phyloP scores from a whole-genome alignment of 306 rosid species.

The Chamaecrista fasciculata region DNA sequence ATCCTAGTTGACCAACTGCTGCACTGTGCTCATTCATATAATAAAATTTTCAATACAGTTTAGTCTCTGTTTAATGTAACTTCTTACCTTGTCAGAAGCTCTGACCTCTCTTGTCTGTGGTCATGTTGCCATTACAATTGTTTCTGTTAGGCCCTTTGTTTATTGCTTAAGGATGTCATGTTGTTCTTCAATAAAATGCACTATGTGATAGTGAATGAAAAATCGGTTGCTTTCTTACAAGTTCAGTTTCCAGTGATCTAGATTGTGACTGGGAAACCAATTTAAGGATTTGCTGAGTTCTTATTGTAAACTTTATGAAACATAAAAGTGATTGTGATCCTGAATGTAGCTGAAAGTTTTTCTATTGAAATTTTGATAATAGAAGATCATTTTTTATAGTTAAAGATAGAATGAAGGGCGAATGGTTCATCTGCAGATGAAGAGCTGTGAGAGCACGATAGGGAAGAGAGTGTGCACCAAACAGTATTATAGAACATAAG shows the following conservation, averaged over 20 bases:
- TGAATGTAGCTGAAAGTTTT: background rate
- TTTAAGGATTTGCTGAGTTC: background rate
- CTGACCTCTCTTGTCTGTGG: conserved; percentile 3
- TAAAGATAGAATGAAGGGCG: background rate
- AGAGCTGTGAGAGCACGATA: background rate
- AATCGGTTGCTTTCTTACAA: too few relatives aligned
- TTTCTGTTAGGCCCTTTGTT: background rate
- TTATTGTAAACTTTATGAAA: background rate
- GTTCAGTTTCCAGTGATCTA: background rate
- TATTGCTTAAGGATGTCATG: background rate
- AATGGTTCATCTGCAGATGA: background rate
- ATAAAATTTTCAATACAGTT: background rate
- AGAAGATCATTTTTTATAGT: background rate
- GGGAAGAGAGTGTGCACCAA: background rate
- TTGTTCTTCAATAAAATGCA: background rate
- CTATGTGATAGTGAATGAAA: background rate
- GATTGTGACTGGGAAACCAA: background rate
- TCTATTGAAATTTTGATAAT: background rate
- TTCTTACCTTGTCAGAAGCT: background rate
- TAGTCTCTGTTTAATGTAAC: background rate
- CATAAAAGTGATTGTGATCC: background rate
- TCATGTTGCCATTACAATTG: background rate
- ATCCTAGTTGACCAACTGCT: conserved; percentile 2
- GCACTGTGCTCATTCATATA: conserved; percentile 8
- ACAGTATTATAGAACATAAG: background rate